Evolutionary conservation across 2,329 filamentous ascomycete species (phyloP).

Genomic region (Phaeosphaeriaceae sp.): DNA sequence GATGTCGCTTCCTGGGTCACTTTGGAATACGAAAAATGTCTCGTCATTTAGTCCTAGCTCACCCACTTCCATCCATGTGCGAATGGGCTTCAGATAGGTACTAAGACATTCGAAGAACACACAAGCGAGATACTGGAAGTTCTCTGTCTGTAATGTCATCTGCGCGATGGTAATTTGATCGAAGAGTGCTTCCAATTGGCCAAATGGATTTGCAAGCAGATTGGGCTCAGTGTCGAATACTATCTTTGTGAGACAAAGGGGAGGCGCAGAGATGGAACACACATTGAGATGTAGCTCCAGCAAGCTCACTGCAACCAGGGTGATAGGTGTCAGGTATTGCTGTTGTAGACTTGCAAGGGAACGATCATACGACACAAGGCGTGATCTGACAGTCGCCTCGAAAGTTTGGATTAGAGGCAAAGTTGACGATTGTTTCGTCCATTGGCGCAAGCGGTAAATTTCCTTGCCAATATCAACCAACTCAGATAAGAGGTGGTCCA

Average conservation of each 20-base stretch:
- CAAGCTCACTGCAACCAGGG: constrained; percentile 69
- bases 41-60: constrained; percentile 69
- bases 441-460: constrained; percentile 57
- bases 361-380: constrained; percentile 65
- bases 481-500: constrained; percentile 50
- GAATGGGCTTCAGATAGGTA: constrained; percentile 80
- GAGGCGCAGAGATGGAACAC: constrained; percentile 58
- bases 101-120: constrained; percentile 83
- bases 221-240: constrained; percentile 62
- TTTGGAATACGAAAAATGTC: constrained; percentile 76
- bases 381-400: constrained; percentile 65
- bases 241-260: constrained; percentile 67
- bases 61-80: constrained; percentile 84
- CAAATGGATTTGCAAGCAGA: constrained; percentile 61
- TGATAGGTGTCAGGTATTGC: constrained; percentile 61
- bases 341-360: constrained; percentile 66
- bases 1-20: constrained; percentile 62
- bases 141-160: constrained; percentile 66
- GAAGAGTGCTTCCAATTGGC: constrained; percentile 80
- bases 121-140: constrained; percentile 68
- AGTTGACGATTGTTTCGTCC: constrained; percentile 47
- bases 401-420: constrained; percentile 69
- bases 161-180: constrained; percentile 73
- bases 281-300: constrained; percentile 67
- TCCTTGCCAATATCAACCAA: constrained; percentile 58